Evolutionary conservation across 306 rosid genomes (phyloP).

Genomic region (Dalbergia cochinchinensis): DNA sequence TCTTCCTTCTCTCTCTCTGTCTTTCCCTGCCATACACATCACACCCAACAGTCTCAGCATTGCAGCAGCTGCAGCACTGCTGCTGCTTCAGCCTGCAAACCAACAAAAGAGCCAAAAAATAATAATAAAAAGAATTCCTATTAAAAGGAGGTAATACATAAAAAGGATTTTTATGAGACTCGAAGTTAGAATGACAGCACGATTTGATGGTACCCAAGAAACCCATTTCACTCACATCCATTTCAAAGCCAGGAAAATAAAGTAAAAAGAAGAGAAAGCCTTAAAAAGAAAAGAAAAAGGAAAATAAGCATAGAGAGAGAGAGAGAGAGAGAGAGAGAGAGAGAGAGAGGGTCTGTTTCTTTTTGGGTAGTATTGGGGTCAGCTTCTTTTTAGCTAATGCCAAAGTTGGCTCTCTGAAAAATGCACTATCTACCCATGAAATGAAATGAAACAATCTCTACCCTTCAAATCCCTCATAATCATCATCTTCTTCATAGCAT

Average conservation of each 20-base stretch:
- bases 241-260: constrained; percentile 15
- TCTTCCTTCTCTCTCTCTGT: constrained; percentile 12
- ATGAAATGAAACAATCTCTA: neutral
- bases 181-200: constrained; percentile 47
- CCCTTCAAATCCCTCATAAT: constrained; percentile 42
- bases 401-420: constrained; percentile 61
- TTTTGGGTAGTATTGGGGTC: constrained; percentile 55
- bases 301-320: constrained; percentile 33
- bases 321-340: constrained; percentile 35
- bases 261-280: constrained; percentile 35
- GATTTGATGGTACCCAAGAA: constrained; percentile 58
- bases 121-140: neutral
- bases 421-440: constrained; percentile 44
- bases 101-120: constrained; percentile 34
- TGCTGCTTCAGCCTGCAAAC: constrained; percentile 57
- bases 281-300: constrained; percentile 40
- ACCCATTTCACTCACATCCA: constrained; percentile 32
- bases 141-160: neutral
- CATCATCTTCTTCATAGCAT: neutral
- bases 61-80: constrained; percentile 70
- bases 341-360: constrained; percentile 47
- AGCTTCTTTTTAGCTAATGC: constrained; percentile 70
- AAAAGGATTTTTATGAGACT: constrained; percentile 7
- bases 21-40: constrained; percentile 80
- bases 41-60: constrained; percentile 77